A percentile compares a stretch with the other conserved stretches of the same genome.
phyloP scores from a whole-genome alignment of 208 protist genomes.

The Leishmania major region DNA sequence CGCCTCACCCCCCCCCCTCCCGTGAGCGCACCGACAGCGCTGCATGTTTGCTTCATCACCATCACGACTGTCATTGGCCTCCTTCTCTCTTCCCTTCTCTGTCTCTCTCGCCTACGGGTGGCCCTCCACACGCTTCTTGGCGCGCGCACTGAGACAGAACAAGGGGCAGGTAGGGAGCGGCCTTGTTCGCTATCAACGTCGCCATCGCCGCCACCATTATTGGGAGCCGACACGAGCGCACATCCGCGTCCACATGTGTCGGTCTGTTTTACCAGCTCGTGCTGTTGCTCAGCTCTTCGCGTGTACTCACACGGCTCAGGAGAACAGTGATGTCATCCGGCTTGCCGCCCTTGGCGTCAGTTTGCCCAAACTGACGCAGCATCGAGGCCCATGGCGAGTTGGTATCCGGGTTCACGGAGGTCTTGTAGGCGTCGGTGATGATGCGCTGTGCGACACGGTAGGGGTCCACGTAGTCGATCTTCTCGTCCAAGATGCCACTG shows the following conservation, averaged over 20 bases:
- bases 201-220: not conserved
- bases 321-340: slow-evolving; percentile 91
- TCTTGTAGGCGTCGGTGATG: slow-evolving; percentile 82
- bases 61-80: not conserved
- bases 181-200: not conserved
- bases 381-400: slow-evolving; percentile 87
- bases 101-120: not conserved
- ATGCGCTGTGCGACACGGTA: slow-evolving; percentile 90
- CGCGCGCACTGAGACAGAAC: not conserved
- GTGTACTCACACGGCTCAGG: slow-evolving; percentile 82
- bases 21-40: not conserved
- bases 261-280: slow-evolving; percentile 45
- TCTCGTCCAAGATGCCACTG: slow-evolving; percentile 68
- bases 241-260: not conserved
- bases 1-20: not conserved
- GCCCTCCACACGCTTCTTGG: not conserved
- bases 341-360: slow-evolving; percentile 86
- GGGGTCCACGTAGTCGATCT: slow-evolving; percentile 82
- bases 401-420: slow-evolving; percentile 58
- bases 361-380: slow-evolving; percentile 76
- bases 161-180: not conserved
- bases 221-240: not conserved
- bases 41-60: not conserved
- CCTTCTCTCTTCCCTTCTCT: not conserved
- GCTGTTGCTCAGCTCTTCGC: slow-evolving; percentile 74